phyloP scores from a whole-genome alignment of 169 alveolate genomes.

The Amoebophrya sp. region DNA sequence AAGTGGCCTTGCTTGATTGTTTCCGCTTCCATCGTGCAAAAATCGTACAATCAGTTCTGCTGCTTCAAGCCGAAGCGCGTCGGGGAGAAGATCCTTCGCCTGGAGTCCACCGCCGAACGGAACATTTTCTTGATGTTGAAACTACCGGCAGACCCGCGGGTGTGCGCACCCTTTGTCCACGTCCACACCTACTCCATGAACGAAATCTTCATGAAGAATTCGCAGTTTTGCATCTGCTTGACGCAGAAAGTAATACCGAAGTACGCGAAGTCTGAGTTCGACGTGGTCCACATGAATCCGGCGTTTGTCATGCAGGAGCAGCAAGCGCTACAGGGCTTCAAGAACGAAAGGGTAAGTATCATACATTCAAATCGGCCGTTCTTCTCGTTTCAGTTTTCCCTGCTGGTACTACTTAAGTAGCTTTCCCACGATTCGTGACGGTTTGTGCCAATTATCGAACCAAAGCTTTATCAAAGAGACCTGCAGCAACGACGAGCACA shows the following conservation, averaged over 20 bases:
- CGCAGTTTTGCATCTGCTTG: background rate
- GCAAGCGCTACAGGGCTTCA: background rate
- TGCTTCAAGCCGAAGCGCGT: constrained; percentile 8
- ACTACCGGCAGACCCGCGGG: background rate
- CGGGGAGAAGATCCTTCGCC: background rate
- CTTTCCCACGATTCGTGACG: too few species aligned
- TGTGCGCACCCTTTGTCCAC: background rate
- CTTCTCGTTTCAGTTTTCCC: too few species aligned
- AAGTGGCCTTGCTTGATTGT: too few species aligned
- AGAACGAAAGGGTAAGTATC: background rate
- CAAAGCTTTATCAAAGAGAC: too few species aligned
- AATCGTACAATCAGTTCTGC: too few species aligned
- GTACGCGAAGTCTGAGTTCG: background rate
- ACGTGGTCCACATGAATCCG: background rate
- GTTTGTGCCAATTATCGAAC: too few species aligned
- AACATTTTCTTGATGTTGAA: background rate
- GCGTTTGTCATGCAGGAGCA: background rate
- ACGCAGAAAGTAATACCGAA: background rate
- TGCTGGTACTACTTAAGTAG: too few species aligned
- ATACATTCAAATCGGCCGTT: too few species aligned
- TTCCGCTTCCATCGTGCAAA: too few species aligned
- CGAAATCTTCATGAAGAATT: background rate
- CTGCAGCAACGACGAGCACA: too few species aligned
- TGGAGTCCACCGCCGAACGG: background rate
- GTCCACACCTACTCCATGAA: background rate